Conservation (phyloP, 371 early-diverging fungal genomes). For the Chytridiales sp. region DNA sequence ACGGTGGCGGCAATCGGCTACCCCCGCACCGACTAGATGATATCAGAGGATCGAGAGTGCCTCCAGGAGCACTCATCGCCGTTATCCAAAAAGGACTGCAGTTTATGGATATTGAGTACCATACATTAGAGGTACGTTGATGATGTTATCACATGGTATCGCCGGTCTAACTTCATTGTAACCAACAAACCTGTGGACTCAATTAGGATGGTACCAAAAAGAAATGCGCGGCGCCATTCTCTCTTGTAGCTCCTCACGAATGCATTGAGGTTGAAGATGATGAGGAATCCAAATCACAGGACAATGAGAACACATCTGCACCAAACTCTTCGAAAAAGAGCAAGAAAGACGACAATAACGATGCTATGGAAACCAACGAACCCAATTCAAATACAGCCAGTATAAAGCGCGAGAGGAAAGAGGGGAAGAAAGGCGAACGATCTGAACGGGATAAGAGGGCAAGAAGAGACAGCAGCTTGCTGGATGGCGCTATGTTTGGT, state of each 20-base stretch:
- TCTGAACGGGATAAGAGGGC: constrained; percentile 28
- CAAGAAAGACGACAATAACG: constrained; percentile 5
- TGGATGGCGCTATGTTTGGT: too few species aligned
- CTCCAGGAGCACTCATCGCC: constrained; percentile 82
- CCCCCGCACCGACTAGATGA: constrained; percentile 12
- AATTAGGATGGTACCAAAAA: constrained; percentile 72
- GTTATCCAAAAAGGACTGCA: constrained; percentile 91
- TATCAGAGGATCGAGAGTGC: constrained; percentile 60
- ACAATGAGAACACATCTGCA: too few species aligned
- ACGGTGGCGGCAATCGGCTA: constrained; percentile 7
- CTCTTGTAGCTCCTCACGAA: constrained; percentile 69
- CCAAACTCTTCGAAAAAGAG: constrained; percentile 1
- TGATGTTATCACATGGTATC: not conserved
- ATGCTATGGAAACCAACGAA: not conserved
- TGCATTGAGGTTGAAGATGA: constrained; percentile 25
- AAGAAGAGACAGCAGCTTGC: constrained; percentile 18
- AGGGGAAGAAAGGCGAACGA: constrained; percentile 18
- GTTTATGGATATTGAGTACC: constrained; percentile 86
- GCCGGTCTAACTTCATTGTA: not conserved
- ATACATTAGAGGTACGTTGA: constrained; percentile 66
- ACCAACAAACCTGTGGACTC: not conserved
- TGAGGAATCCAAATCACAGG: too few species aligned
- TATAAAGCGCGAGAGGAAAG: constrained; percentile 19
- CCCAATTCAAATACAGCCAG: constrained; percentile 17
- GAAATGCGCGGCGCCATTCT: constrained; percentile 74